Base-by-base conservation (phyloP, 805 yeast species). In the Starmerella bombi region DNA sequence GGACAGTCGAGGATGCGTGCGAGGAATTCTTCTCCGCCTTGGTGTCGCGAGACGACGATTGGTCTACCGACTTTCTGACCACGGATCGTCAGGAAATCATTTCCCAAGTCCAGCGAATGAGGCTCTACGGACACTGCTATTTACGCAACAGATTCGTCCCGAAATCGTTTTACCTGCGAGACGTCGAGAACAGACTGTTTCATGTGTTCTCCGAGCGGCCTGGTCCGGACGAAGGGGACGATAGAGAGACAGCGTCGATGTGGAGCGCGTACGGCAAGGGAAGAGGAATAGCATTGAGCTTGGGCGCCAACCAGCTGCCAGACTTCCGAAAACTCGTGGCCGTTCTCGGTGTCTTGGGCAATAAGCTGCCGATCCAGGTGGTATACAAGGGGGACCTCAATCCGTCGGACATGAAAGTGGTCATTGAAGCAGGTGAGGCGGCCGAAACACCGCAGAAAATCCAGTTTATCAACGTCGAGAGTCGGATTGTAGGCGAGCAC, bases 281-380 rank as follows among this genome's bases (percentile, higher is more conserved):
- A 9, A 17, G 36, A 3, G 45, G 45, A 2, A 38, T 42, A 19
- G 38, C 37, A n/a, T 18, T 34, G 25, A 14, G 32, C 3, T 6
- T 37, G 8, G 36, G 34, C 2, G 32, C 4, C 10, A 3, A 17
- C 8, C 22, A 27, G 5, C 3, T 38, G 15, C 19, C 12, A 9
- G 38, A 37, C n/a, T 3, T 21, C 16, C 8, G 12, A 4, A 25
- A 25, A 8, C 27, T 38, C 14, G n/a, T 42, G 12, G n/a, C 15
- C 3, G 34, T 28, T 2, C 18, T 42, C 4, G 19, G 21, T 2
- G n/a, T 2, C 5, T 22, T 34, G 8, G 33, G 30, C 3, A 35
- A 21, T 18, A 17, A 15, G n/a, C 31, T 42, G 8, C 45, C 45
- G 4, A 38, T 42, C 14, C 35, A 42, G 22, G 18, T 38, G 5